Evolutionary conservation across 441 rosid species (phyloP), one percentile per base, ranked within the genome.

Genomic region (Euphorbia neoarborescens): DNA sequence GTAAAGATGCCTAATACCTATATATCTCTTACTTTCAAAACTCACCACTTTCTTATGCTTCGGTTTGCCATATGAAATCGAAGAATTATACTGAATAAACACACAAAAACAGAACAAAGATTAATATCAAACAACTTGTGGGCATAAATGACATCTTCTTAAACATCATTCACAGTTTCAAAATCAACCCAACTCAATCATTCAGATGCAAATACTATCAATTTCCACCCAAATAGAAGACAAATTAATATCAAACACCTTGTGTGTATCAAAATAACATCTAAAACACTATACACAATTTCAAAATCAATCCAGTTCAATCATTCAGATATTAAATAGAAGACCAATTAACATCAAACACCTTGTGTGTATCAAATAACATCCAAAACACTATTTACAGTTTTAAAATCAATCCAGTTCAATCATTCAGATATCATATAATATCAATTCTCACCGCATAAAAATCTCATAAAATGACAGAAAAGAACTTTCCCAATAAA

Each of bases 11-110:
- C 80, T 84, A 30, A 84, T 79, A 24, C 71, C 80, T 53, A 71
- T 60, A 38, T 77, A 58, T 84, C 84, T 85, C 81, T 82, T 78
- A 77, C 78, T 71, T 65, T 82, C 80, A 44, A 50, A 74, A 65
- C 60, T 79, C 68, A 50, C 24, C 38, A 80, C 50, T 44, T 17
- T 80, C 71, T 71, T 62, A 30, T 64, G 75, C 57, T 69, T 64
- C 30, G 78, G 54, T 64, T 79, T 84, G 7, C 80, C 73, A 73
- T 68, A 69, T 10, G 76, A 78, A 37, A 77, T 56, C 24, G 82
- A 77, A 65, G 73, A 71, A 69, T 34, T 54, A 69, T 65, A 66
- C 91, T 83, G 85, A 72, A 81, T 57, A 5, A 17, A 75, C 61
- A 38, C 13, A 75, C 57, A 28, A 66, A 57, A 64, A 10, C 38